phyloP scores from a whole-genome alignment of 108 stramenopile species.

The Conticribra weissflogii region DNA sequence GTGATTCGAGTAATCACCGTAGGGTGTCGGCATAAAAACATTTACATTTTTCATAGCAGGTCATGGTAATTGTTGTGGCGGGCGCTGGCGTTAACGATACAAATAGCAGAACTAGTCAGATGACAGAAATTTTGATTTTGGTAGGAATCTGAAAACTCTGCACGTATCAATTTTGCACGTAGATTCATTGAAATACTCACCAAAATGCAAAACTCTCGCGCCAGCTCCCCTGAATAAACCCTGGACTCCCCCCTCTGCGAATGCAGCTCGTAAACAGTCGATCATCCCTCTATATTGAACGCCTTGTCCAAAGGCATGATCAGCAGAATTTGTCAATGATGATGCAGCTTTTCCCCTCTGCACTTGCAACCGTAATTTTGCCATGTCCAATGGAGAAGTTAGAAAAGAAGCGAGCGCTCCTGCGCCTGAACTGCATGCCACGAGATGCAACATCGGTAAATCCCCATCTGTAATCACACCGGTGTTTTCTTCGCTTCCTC shows the following conservation, averaged over 20 bases:
- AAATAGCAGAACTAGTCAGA: too few species aligned
- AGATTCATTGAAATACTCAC: too few species aligned
- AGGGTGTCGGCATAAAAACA: conserved; percentile 45
- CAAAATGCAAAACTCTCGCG: conserved; percentile 91
- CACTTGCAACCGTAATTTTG: conserved; percentile 94
- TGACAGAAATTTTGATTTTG: too few species aligned
- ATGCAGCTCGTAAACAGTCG: conserved; percentile 72
- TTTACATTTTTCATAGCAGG: conserved; percentile 82
- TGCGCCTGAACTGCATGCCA: conserved; percentile 85
- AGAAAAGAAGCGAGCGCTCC: conserved; percentile 91
- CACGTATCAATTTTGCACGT: too few species aligned
- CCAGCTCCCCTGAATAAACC: conserved; percentile 95
- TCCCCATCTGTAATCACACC: conserved; percentile 15
- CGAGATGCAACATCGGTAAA: conserved; percentile 63
- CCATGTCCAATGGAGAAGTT: conserved; percentile 98
- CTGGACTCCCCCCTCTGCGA: conserved; percentile 64
- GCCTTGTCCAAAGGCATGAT: background rate
- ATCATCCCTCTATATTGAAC: conserved; percentile 63
- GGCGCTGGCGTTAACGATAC: too few species aligned
- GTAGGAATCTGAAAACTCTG: too few species aligned
- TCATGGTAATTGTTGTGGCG: conserved; percentile 94
- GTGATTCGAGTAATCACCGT: too few species aligned
- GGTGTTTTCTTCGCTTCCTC: background rate
- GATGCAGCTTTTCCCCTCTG: conserved; percentile 59
- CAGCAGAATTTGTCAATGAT: background rate